Evolutionary conservation across 768 basidiomycete species (phyloP).

Genomic region (Coprinopsis cinerea): DNA sequence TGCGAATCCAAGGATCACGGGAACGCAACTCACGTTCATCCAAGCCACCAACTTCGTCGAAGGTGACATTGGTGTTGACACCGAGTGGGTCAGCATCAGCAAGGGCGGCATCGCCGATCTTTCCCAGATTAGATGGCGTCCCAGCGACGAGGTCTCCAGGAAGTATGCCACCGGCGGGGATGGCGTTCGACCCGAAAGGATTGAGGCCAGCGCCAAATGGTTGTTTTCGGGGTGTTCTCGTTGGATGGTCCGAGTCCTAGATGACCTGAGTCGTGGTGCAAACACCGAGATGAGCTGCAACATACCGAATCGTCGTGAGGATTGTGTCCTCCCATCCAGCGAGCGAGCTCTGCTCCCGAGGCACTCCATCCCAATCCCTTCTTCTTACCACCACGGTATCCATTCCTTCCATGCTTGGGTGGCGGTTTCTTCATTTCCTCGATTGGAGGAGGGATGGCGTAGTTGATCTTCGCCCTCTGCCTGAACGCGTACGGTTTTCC

Average conservation of each 20-base stretch:
- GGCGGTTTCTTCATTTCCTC: constrained; percentile 59
- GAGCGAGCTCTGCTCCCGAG: constrained; percentile 66
- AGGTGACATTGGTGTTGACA: constrained; percentile 88
- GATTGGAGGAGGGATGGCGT: constrained; percentile 75
- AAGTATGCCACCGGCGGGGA: constrained; percentile 50
- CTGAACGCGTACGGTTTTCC: constrained; percentile 62
- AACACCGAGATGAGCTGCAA: constrained; percentile 7
- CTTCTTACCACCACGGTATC: constrained; percentile 26
- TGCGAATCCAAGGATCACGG: neutral
- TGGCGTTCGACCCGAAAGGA: constrained; percentile 49
- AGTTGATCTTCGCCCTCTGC: constrained; percentile 65
- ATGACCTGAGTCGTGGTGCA: constrained; percentile 1
- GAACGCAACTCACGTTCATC: constrained; percentile 69
- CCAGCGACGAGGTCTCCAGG: constrained; percentile 61
- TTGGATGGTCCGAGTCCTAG: constrained; percentile 68
- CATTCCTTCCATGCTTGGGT: constrained; percentile 27
- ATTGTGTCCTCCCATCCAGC: constrained; percentile 63
- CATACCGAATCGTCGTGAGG: constrained; percentile 62
- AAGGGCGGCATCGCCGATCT: constrained; percentile 76
- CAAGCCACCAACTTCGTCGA: constrained; percentile 94
- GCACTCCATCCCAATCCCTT: constrained; percentile 71
- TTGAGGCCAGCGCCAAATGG: constrained; percentile 43
- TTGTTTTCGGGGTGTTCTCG: constrained; percentile 68
- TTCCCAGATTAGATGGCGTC: constrained; percentile 81
- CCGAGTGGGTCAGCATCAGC: constrained; percentile 96